Base-by-base conservation (phyloP, 768 basidiomycete genomes). In the Auricularia sp. region DNA sequence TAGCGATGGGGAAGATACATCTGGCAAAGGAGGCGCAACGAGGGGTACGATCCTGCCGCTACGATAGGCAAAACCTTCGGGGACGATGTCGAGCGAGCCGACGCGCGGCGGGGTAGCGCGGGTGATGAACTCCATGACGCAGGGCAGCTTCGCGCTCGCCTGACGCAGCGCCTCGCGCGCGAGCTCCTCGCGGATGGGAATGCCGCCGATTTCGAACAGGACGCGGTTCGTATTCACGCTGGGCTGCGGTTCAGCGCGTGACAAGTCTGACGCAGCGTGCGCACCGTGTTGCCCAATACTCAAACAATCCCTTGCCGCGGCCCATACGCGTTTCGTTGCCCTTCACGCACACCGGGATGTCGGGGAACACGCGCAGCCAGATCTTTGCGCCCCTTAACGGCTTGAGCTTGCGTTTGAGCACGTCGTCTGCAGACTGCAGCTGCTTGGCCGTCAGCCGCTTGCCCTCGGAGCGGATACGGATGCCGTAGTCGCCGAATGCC, bases 261-360 rank as follows among this genome's bases (percentile, higher is more conserved):
- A 67, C 29, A 35, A n/a, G 47, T 33, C 11, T 34, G 54, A 61
- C n/a, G n/a, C 11, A 24, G 67, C 62, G 36, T 1, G 72, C 85
- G 64, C 70, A 93, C 92, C 92, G 85, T 65, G 90, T 92, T 34
- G 95, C 92, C 97, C 97, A 99, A 74, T 82, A 98, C 73, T 98
- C 97, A 70, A 98, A 98, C 0, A 90, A 85, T 58, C 97, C 97
- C 75, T 99, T 99, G 66, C 97, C 97, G 77, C 98, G 98, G 62
- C 97, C 97, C 97, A 98, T 98, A 82, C 97, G 90, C 4, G 94
- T 95, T 76, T 98, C 95, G 70, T 97, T 98, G 63, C 97, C 96
- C 92, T 99, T 98, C 64, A 98, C 87, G 79, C 95, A 97, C 66
- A 99, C 94, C 2, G 95, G 94, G 66, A 97, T 87, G 76, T 98